Evolutionary conservation across 208 protist species (phyloP).

Genomic region (Wallacemonas sp.): DNA sequence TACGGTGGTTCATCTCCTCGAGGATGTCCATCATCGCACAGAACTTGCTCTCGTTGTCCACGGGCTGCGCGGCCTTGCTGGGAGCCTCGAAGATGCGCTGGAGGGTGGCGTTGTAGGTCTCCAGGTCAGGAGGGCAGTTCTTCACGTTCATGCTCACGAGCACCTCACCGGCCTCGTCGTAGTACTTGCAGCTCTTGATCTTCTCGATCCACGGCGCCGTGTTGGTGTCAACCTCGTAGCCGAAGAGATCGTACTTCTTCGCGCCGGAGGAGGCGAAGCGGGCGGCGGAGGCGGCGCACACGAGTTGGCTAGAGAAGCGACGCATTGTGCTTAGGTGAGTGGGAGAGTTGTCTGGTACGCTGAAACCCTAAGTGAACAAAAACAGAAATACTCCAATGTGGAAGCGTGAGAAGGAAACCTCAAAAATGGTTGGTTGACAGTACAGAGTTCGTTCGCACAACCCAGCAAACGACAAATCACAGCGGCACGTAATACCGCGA

Average conservation of each 20-base stretch:
- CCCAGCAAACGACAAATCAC: too few relatives aligned
- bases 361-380: neutral
- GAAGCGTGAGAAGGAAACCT: too few relatives aligned
- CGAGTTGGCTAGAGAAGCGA: slow-evolving; percentile 54
- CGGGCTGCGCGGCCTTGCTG: slow-evolving; percentile 60
- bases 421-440: too few relatives aligned
- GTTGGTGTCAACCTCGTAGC: slow-evolving; percentile 87
- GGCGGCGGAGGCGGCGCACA: slow-evolving; percentile 48
- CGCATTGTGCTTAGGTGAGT: slow-evolving; percentile 73
- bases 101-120: slow-evolving; percentile 86
- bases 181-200: slow-evolving; percentile 81
- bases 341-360: too few relatives aligned
- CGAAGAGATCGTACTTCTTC: slow-evolving; percentile 88
- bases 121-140: slow-evolving; percentile 88
- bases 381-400: too few relatives aligned
- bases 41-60: slow-evolving; percentile 88
- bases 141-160: slow-evolving; percentile 89
- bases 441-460: too few relatives aligned
- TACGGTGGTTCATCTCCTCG: slow-evolving; percentile 89
- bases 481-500: too few relatives aligned
- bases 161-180: slow-evolving; percentile 88
- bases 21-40: slow-evolving; percentile 89
- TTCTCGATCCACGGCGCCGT: slow-evolving; percentile 82
- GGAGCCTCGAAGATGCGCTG: slow-evolving; percentile 76
- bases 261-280: slow-evolving; percentile 42